Conservation (phyloP, 306 rosid species). For the Lotus japonicus region DNA sequence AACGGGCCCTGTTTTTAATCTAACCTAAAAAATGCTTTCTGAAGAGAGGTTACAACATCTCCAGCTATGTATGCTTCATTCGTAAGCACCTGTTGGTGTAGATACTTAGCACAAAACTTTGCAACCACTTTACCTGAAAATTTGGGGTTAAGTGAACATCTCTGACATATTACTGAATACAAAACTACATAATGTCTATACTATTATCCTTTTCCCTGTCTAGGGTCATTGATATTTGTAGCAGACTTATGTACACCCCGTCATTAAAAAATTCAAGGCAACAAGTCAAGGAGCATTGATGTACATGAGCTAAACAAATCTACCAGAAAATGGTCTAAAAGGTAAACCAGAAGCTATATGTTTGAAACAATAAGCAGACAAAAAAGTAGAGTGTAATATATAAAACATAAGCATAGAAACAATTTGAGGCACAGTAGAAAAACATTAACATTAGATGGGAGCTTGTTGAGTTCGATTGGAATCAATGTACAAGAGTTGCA, state of each 20-base stretch:
- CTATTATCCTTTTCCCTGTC: not conserved
- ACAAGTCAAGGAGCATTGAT: not conserved
- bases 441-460: not conserved
- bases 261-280: not conserved
- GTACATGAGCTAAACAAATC: not conserved
- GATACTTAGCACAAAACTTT: slow-evolving; percentile 81
- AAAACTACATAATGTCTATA: not conserved
- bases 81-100: slow-evolving; percentile 77
- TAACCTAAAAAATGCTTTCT: slow-evolving; percentile 78
- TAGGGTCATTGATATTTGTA: not conserved
- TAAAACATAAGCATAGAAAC: not conserved
- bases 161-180: not conserved
- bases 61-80: slow-evolving; percentile 65
- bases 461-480: not conserved
- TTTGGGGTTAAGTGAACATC: slow-evolving; percentile 19
- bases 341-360: not conserved
- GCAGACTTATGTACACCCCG: not conserved
- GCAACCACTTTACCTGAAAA: slow-evolving; percentile 88
- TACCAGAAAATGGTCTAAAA: not conserved
- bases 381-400: not conserved
- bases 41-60: slow-evolving; percentile 71
- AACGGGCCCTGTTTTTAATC: not conserved
- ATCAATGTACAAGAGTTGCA: not conserved
- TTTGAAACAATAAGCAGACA: not conserved
- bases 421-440: not conserved